Evolutionary conservation across 345 rosid species (phyloP).

Genomic region (Salix dunnii): DNA sequence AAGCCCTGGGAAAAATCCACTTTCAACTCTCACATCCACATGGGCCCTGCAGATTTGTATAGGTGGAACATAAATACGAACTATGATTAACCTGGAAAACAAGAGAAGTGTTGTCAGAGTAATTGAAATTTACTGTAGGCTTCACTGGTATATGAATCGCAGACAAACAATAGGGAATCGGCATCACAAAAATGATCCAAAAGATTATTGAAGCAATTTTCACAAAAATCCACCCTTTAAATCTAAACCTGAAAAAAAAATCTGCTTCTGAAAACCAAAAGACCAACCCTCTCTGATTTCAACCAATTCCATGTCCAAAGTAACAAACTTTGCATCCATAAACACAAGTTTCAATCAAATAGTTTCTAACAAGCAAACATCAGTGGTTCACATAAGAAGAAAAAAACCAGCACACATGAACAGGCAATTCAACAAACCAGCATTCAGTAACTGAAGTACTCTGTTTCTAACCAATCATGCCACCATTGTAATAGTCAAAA

Average conservation of each 20-base stretch:
- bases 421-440: neutral
- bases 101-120: neutral
- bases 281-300: neutral
- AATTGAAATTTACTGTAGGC: neutral
- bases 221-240: neutral
- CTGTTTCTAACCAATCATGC: neutral
- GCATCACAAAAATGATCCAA: neutral
- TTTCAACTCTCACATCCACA: neutral
- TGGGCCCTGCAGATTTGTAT: conserved; percentile 11
- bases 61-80: neutral
- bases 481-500: neutral
- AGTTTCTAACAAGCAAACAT: neutral
- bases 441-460: neutral
- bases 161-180: neutral
- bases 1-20: conserved; percentile 1
- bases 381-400: neutral
- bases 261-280: neutral
- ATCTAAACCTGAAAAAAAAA: neutral
- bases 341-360: neutral
- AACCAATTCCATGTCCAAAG: neutral
- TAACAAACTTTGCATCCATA: neutral
- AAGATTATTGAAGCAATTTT: neutral
- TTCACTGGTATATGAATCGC: neutral
- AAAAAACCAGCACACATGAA: neutral
- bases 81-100: neutral